A percentile compares a stretch with the other conserved stretches of the same genome.
These are phyloP conservation scores for Trichoderma simmonsii DNA, from an alignment of 2,329 filamentous ascomycete genomes.

Conservation along the genomic window DNA sequence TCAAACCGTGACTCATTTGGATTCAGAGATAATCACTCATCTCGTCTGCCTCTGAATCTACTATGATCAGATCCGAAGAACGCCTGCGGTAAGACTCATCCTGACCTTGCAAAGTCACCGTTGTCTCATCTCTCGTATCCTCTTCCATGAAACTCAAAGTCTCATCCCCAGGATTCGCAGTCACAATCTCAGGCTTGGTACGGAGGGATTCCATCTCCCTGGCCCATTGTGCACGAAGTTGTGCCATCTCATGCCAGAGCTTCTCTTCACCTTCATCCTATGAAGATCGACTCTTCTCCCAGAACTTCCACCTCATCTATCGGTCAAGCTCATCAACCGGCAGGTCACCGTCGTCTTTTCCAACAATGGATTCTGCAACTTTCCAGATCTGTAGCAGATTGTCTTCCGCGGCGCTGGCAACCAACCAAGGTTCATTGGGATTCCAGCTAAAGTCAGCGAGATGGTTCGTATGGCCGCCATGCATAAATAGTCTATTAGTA, in stretches of 20 bases:
- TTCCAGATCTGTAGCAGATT: conserved; percentile 96
- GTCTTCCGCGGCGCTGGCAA: conserved; percentile 93
- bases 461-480: conserved; percentile 95
- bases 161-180: not conserved
- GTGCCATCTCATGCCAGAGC: conserved; percentile 25
- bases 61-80: not conserved
- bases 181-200: not conserved
- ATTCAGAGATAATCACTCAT: not conserved
- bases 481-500: conserved; percentile 81
- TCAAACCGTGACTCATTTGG: not conserved
- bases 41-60: not conserved
- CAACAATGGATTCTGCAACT: conserved; percentile 76
- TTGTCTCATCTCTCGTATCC: not conserved
- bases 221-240: not conserved
- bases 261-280: conserved; percentile 29
- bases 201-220: conserved; percentile 9
- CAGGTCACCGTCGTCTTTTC: conserved; percentile 71
- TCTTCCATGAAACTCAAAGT: not conserved
- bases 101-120: not conserved
- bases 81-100: not conserved
- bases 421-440: conserved; percentile 91
- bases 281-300: conserved; percentile 30
- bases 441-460: conserved; percentile 99
- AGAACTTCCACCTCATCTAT: conserved; percentile 42
- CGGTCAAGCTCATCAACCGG: conserved; percentile 73